Evolutionary conservation across 495 filamentous ascomycete genomes (phyloP), one percentile per base, ranked within the genome.

Genomic region (Tuber calosporum): DNA sequence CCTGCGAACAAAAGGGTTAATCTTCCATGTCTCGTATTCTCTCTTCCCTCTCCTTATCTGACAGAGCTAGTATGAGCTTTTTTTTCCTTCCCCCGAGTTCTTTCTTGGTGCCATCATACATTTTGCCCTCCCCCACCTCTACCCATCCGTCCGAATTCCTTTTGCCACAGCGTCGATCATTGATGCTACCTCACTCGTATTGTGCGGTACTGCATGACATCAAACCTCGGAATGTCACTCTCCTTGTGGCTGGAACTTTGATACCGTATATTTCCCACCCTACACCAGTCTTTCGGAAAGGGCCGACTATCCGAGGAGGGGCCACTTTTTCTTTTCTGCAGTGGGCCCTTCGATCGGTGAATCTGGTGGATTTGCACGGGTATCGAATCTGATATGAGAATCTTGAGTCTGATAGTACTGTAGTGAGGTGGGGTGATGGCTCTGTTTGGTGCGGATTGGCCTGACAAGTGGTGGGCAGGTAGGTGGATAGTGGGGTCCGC

Each of bases 301-400:
- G n/a, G 6, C 53, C 53, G 9, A 0, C 53, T 0, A 2, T 58
- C 8, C 53, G 53, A 58, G n/a, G 53, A 15, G 11, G 26, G 53
- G 53, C 9, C 13, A 17, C 34, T 62, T 17, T 62, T 62, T 17
- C 26, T 62, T 62, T 62, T 62, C 53, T 62, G 2, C 19, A 30
- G 4, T 34, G 26, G 53, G 53, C 15, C 6, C 11, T 30, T 58
- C 53, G 26, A 62, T 34, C 11, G 53, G 53, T 62, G 53, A 62
- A 62, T 62, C 53, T 34, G 26, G 53, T 62, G 26, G 53, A 34
- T 30, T 62, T 30, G 4, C 26, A 62, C 53, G 26, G 53, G 53
- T 34, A 62, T 62, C 53, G 53, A 62, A 62, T 62, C 26, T 62
- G 53, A 26, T 62, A 34, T 62, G 53, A n/a, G 53, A 13, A 62